Base-by-base conservation (phyloP, 2,329 filamentous ascomycete genomes). In the Clarireedia homoeocarpa region DNA sequence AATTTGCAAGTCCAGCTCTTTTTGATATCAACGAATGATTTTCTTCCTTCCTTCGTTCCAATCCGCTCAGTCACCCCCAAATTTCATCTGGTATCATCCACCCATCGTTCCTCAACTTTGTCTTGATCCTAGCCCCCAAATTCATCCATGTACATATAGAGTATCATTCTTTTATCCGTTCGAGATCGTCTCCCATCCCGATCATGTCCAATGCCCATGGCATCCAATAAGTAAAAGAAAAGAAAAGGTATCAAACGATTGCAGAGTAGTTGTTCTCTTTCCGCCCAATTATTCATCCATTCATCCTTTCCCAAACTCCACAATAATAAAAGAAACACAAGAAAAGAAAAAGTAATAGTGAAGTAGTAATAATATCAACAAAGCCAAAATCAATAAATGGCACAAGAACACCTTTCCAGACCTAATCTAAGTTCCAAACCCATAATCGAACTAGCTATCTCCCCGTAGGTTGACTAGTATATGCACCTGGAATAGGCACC, bases 401-500 rank as follows among this genome's bases (percentile, higher is more conserved):
- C 17, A 45, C n/a, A 45, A 45, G 20, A 24, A 23, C 14, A 6
- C 20, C n/a, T 12, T 15, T 45, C 42, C 42, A 14, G 12, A 42
- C 39, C 39, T 3, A 42, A 42, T 15, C 39, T 15, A 42, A 40
- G 15, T n/a, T 5, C 5, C 38, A n/a, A 45, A 45, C 20, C 42
- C 9, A 40, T 14, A 42, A 42, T 42, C n/a, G 9, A 26, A 45
- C 20, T 17, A 9, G 23, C 12, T 23, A 24, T 14, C 20, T 24
- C 20, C 55, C 24, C 3, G 59, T 51, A 5, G 80, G 78, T 65
- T 75, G 80, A 71, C 75, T 78, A 55, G 82, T 64, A 69, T 96
- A 96, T 0, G 91, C 88, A 5, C 88, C 88, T 0, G 92, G 92
- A 58, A 96, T 96, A 0, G 91, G 89, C 34, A 96, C 92, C 23